A percentile compares a stretch with the other conserved stretches of the same genome.
These are phyloP conservation scores for Amanita jacksonii DNA, from an alignment of 768 basidiomycete species.

Conservation along the genomic window DNA sequence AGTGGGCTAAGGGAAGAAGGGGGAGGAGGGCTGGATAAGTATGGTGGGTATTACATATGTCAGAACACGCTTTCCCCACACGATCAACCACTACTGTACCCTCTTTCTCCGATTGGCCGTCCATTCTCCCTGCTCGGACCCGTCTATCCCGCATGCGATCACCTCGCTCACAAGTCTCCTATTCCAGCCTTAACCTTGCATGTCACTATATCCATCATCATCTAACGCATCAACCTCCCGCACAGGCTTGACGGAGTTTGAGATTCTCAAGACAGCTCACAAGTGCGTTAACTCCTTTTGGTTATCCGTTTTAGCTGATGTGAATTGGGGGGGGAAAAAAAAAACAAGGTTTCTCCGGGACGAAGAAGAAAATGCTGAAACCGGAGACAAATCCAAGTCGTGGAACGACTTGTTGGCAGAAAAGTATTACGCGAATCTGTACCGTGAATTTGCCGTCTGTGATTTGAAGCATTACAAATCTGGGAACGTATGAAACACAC, in stretches of 20 bases:
- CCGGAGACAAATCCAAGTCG: slow-evolving; percentile 23
- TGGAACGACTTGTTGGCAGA: slow-evolving; percentile 86
- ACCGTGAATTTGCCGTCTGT: slow-evolving; percentile 86
- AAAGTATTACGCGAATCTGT: slow-evolving; percentile 83
- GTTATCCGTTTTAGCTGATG: no score
- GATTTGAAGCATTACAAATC: slow-evolving; percentile 96
- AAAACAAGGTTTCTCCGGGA: slow-evolving; percentile 70
- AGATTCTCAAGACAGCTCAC: slow-evolving; percentile 66
- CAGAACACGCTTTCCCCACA: no score
- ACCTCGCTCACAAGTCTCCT: no score
- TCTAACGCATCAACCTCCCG: slow-evolving; percentile 21
- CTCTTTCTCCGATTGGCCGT: no score
- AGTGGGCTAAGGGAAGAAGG: no score
- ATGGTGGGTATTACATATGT: no score
- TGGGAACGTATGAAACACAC: slow-evolving; percentile 52
- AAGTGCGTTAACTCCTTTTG: slow-evolving; percentile 19
- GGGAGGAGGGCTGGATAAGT: no score
- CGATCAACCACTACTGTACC: no score
- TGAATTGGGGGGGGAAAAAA: no score
- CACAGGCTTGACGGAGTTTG: slow-evolving; percentile 50
- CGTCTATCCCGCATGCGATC: no score
- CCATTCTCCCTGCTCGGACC: no score
- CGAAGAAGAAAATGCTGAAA: slow-evolving; percentile 36
- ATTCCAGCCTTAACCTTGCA: slow-evolving; percentile 12
- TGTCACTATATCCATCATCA: slow-evolving; percentile 29